These are phyloP conservation scores for Parathielavia hyrcaniae DNA, from an alignment of 495 filamentous ascomycete genomes.

Conservation along the genomic window DNA sequence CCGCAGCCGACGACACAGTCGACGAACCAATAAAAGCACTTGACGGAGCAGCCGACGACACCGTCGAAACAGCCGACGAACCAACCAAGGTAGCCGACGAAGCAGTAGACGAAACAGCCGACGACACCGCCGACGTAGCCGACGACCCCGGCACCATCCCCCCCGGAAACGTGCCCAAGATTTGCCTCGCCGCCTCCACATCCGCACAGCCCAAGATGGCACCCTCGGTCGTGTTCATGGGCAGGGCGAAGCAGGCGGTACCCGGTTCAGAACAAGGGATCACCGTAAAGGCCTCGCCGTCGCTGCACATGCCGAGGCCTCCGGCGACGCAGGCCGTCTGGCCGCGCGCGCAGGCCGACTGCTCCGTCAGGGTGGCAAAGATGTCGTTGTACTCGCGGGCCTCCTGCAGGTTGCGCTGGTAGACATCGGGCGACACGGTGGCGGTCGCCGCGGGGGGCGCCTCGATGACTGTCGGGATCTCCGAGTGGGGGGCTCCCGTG, in stretches of 20 bases:
- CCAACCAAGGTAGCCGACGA: background rate
- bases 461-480: constrained; percentile 37
- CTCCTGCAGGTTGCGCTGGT: constrained; percentile 32
- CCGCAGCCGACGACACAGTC: background rate
- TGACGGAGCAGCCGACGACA: background rate
- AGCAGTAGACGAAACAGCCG: background rate
- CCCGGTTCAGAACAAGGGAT: constrained; percentile 23
- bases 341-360: constrained; percentile 33
- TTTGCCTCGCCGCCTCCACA: constrained; percentile 22
- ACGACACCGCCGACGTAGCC: background rate
- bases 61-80: background rate
- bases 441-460: constrained; percentile 28
- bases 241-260: constrained; percentile 38
- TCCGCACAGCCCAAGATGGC: constrained; percentile 36
- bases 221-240: constrained; percentile 36
- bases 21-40: background rate
- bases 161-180: constrained; percentile 24
- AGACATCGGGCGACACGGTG: constrained; percentile 34
- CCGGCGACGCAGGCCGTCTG: constrained; percentile 42
- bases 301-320: constrained; percentile 30
- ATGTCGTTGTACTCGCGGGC: constrained; percentile 37
- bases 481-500: constrained; percentile 28
- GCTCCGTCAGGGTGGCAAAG: constrained; percentile 34
- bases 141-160: constrained; percentile 5
- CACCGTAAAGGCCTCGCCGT: constrained; percentile 30